Conservation (phyloP, 2,329 filamentous ascomycete genomes). For the Exserohilum turcica region DNA sequence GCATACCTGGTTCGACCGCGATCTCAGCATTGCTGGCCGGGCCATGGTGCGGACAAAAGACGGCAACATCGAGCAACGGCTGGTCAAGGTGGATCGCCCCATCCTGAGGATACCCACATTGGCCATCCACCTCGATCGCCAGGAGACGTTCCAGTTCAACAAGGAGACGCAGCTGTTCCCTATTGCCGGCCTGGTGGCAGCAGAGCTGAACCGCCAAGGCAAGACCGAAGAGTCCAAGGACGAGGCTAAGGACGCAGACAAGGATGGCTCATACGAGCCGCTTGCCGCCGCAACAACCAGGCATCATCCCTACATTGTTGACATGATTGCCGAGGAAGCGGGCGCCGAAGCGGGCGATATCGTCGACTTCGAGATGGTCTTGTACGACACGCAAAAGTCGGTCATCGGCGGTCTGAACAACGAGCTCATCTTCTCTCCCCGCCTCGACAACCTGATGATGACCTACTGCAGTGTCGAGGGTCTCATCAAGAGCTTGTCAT, state of each 20-base stretch:
- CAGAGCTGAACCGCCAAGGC: constrained; percentile 81
- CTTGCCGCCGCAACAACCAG: constrained; percentile 78
- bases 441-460: constrained; percentile 95
- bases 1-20: constrained; percentile 98
- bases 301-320: constrained; percentile 86
- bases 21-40: constrained; percentile 86
- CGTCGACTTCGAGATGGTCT: constrained; percentile 92
- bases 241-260: constrained; percentile 46
- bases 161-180: constrained; percentile 96
- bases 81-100: constrained; percentile 89
- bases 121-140: constrained; percentile 90
- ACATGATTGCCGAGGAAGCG: constrained; percentile 81
- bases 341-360: constrained; percentile 73
- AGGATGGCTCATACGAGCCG: constrained; percentile 65
- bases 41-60: constrained; percentile 77
- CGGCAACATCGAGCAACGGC: constrained; percentile 77
- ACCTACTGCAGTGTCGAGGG: constrained; percentile 90
- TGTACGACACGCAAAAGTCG: constrained; percentile 93
- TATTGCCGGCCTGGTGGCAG: constrained; percentile 83
- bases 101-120: constrained; percentile 91
- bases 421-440: constrained; percentile 94
- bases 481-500: constrained; percentile 76
- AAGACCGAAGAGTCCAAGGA: constrained; percentile 57
- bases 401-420: constrained; percentile 87
- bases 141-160: constrained; percentile 87